Base-by-base conservation (phyloP, 2,329 filamentous ascomycete genomes). In the Macroventuria anomochaeta region DNA sequence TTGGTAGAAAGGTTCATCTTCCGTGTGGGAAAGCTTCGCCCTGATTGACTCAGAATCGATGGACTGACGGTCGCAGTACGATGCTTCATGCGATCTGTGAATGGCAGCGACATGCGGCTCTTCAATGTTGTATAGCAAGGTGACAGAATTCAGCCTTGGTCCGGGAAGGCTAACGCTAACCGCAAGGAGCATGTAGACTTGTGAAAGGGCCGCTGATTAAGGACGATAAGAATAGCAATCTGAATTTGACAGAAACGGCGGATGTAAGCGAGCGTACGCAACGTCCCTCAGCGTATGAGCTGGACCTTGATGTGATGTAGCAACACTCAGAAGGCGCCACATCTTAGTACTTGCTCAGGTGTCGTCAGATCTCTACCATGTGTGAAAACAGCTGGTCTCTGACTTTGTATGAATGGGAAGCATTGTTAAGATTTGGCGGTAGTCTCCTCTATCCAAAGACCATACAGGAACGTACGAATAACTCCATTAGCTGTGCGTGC, bases 131-230 rank as follows among this genome's bases (percentile, higher is more conserved):
- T 59, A 61, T 64, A 46, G 26, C 5, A 38, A 26, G 18, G 46
- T 55, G 47, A 55, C 40, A 43, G 38, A 26, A 38, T 32, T 41
- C 57, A 61, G 58, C 36, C 57, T 58, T 31, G 46, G 52, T 43
- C 46, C 54, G 21, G 12, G 32, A 48, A 32, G 18, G 58, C 31
- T 42, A 55, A 39, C 50, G 37, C 59, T 62, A 61, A 43, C 55
- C 57, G 13, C n/a, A 64, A 53, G 23, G 20, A 60, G 59, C 23
- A 48, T 40, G 55, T 40, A 42, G 49, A 51, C 10, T 62, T 48
- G 57, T 55, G 51, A 49, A 39, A 62, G 58, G 52, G 54, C 43
- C 40, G 68, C 66, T 71, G 65, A 71, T 63, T 69, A 63, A 70
- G 51, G 42, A 38, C 13, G 52, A 63, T 57, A 62, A 62, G 52